Conservation (phyloP, 495 filamentous ascomycete genomes). For the Ascodesmis nigricans region DNA sequence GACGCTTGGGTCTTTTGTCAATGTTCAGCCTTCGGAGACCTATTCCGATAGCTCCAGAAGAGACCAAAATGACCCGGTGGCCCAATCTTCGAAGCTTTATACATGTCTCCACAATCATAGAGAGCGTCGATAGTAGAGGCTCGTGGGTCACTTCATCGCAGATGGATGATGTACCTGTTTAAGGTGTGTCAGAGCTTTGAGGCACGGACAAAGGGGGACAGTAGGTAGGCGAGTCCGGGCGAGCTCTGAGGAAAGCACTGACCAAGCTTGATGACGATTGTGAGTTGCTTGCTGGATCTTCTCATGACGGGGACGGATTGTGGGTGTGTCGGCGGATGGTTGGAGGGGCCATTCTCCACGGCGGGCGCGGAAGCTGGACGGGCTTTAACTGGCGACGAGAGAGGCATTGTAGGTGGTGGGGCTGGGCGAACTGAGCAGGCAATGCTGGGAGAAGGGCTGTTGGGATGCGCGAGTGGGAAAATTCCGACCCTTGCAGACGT, state of each 20-base stretch:
- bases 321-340: too few relatives aligned
- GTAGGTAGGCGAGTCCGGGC: background rate
- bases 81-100: conserved; percentile 70
- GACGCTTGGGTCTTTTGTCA: conserved; percentile 65
- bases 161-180: conserved; percentile 80
- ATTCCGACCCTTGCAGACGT: too few relatives aligned
- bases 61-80: conserved; percentile 83
- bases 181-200: background rate
- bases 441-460: too few relatives aligned
- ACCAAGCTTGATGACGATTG: conserved; percentile 91
- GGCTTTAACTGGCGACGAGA: too few relatives aligned
- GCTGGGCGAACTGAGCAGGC: too few relatives aligned
- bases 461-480: too few relatives aligned
- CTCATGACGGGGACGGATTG: too few relatives aligned
- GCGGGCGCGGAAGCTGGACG: too few relatives aligned
- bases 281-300: too few relatives aligned
- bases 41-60: conserved; percentile 88
- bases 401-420: too few relatives aligned
- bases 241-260: conserved; percentile 21
- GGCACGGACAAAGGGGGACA: background rate
- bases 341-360: too few relatives aligned
- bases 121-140: conserved; percentile 76
- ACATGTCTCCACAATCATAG: conserved; percentile 78
- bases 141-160: conserved; percentile 95
- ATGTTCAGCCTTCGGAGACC: conserved; percentile 76